phyloP scores from a whole-genome alignment of 1,139 yeast genomes.

The Barnettozyma hawaiiensis region DNA sequence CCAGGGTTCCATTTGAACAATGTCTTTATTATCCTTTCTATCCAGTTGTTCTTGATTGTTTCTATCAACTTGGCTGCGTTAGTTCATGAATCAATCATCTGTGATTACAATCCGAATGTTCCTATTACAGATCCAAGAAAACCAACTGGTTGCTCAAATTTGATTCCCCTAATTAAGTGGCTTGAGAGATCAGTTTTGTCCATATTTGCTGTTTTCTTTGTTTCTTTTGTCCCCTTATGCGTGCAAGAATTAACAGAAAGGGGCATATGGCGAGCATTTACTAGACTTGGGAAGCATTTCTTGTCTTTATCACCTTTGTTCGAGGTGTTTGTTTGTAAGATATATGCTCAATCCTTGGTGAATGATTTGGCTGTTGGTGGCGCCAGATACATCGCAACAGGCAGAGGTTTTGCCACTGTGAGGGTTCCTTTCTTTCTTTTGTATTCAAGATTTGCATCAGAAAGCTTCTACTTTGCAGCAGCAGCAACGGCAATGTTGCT shows the following conservation, averaged over 20 bases:
- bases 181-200: slow-evolving; percentile 69
- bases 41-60: slow-evolving; percentile 60
- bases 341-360: slow-evolving; percentile 58
- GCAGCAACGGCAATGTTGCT: slow-evolving; percentile 55
- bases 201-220: slow-evolving; percentile 67
- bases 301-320: slow-evolving; percentile 63
- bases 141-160: slow-evolving; percentile 64
- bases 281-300: slow-evolving; percentile 58
- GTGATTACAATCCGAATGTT: slow-evolving; percentile 53
- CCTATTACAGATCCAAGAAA: slow-evolving; percentile 56
- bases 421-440: slow-evolving; percentile 64
- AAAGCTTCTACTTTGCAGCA: slow-evolving; percentile 67
- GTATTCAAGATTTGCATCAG: slow-evolving; percentile 66
- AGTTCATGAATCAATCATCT: slow-evolving; percentile 60
- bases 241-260: slow-evolving; percentile 70
- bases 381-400: slow-evolving; percentile 71
- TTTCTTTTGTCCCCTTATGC: slow-evolving; percentile 63
- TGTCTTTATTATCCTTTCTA: slow-evolving; percentile 60
- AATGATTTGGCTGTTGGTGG: slow-evolving; percentile 71
- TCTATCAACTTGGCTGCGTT: slow-evolving; percentile 60
- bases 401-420: slow-evolving; percentile 74
- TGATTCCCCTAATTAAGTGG: slow-evolving; percentile 66
- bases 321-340: slow-evolving; percentile 71
- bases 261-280: slow-evolving; percentile 65
- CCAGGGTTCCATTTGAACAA: slow-evolving; percentile 74